Evolutionary conservation across 768 basidiomycete species (phyloP).

Genomic region (Phlegmacium glaucopus): DNA sequence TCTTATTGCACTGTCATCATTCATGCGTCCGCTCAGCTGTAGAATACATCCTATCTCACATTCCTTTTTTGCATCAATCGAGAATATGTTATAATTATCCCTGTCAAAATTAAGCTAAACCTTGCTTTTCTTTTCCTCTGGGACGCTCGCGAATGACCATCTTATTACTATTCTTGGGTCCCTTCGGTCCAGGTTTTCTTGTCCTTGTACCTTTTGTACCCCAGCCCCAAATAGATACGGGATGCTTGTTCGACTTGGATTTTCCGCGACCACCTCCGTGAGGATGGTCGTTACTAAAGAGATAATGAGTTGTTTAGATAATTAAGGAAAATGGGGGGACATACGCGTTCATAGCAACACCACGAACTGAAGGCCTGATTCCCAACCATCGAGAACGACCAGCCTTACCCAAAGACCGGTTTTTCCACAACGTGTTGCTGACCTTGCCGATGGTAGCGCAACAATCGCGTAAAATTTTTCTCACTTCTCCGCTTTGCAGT

Average conservation of each 20-base stretch:
- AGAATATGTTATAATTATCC: too few species aligned
- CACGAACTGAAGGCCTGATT: conserved; percentile 78
- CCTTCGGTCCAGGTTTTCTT: conserved; percentile 87
- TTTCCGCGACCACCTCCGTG: conserved; percentile 98
- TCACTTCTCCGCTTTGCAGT: conserved; percentile 89
- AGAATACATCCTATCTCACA: conserved; percentile 24
- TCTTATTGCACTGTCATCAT: background rate
- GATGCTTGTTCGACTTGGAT: conserved; percentile 94
- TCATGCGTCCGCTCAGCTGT: background rate
- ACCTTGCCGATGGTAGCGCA: conserved; percentile 89
- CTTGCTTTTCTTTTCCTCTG: conserved; percentile 57
- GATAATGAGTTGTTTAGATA: background rate
- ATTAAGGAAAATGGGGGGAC: conserved; percentile 19
- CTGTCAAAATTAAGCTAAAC: conserved; percentile 28
- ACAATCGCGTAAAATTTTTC: conserved; percentile 77
- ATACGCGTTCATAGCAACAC: conserved; percentile 96
- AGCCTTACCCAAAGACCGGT: conserved; percentile 84
- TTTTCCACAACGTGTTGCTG: conserved; percentile 89
- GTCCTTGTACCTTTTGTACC: conserved; percentile 90
- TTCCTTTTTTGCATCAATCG: conserved; percentile 16
- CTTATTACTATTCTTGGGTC: conserved; percentile 87
- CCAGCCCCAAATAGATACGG: conserved; percentile 91
- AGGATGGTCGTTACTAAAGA: conserved; percentile 76
- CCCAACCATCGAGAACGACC: conserved; percentile 89
- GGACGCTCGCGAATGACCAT: conserved; percentile 86